Conservation (phyloP, 768 basidiomycete species). For the Ephemerocybe angulata region DNA sequence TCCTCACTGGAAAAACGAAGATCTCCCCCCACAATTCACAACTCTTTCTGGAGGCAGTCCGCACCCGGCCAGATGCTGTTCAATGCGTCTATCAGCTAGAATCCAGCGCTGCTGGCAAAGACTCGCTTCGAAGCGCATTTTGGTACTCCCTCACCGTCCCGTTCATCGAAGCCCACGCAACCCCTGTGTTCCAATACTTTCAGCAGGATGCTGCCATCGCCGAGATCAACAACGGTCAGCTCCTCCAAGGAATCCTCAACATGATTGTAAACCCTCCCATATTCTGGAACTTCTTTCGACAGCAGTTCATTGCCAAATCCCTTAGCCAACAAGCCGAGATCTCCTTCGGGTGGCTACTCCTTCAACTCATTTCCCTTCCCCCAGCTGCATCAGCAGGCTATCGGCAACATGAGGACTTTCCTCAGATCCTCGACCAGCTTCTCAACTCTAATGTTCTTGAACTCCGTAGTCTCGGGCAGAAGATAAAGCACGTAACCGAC, state of each 20-base stretch:
- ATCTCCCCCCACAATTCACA: conserved; percentile 23
- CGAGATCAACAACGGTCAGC: conserved; percentile 38
- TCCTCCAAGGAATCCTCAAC: conserved; percentile 36
- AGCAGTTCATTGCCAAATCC: conserved; percentile 30
- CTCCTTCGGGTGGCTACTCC: conserved; percentile 47
- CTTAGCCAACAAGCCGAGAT: conserved; percentile 32
- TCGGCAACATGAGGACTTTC: conserved; percentile 34
- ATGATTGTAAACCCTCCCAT: conserved; percentile 47
- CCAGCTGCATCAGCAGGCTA: conserved; percentile 31
- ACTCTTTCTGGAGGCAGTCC: conserved; percentile 47
- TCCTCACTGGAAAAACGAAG: conserved; percentile 26
- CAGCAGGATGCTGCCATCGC: conserved; percentile 35
- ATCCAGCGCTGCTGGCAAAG: conserved; percentile 32
- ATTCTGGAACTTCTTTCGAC: conserved; percentile 42
- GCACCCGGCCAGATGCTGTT: conserved; percentile 33
- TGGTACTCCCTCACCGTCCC: conserved; percentile 30
- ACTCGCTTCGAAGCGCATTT: conserved; percentile 39
- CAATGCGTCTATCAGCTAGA: conserved; percentile 36
- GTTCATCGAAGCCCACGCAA: conserved; percentile 43
- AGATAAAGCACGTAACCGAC: conserved; percentile 34
- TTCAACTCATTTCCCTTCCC: conserved; percentile 42
- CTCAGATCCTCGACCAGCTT: conserved; percentile 26
- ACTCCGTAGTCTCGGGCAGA: conserved; percentile 28
- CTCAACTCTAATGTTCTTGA: conserved; percentile 19
- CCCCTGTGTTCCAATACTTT: conserved; percentile 31